Evolutionary conservation across 2,329 filamentous ascomycete genomes (phyloP), one percentile per base, ranked within the genome.

Genomic region (Botryotinia globosa): DNA sequence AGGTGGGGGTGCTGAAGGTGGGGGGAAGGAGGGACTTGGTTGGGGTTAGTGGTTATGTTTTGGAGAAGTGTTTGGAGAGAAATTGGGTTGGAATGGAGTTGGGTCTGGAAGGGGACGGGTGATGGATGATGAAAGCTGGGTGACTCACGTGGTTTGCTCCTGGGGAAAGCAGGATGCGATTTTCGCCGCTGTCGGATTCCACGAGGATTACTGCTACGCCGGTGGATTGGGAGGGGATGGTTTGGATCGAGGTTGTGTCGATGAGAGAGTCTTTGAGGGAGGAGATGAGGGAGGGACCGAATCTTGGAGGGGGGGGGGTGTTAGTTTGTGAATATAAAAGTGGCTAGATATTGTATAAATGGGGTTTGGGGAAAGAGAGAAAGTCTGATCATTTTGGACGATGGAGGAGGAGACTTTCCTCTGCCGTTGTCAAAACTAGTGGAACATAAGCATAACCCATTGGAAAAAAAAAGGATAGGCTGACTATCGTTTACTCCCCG

Each of bases 201-300:
- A 95, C 92, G 39, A 94, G 83, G 79, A 95, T 94, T 74, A 93
- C 86, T 71, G 92, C 92, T 20, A 93, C 85, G 61, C 92, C 92
- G 1, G 91, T 93, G 77, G 88, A 87, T 74, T 83, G 81, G 10
- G 84, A 74, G 74, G 80, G 72, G 77, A 84, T 80, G 25, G 85
- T 80, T 20, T 79, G 77, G 37, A 94, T 86, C 32, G 85, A 85
- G 1, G 82, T 80, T 0, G 87, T 86, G 79, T 90, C 87, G 73
- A 94, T 87, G 62, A 90, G 90, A 78, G 91, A 88, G 5, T 82
- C 81, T 63, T 84, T 77, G 44, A 95, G 85, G 73, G 87, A 89
- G 4, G 83, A 81, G 37, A 86, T 83, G n/a, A 94, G 84, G 6
- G 87, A 81, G 0, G 84, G 79, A 59, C 89, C 89, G 83, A 94